phyloP scores from a whole-genome alignment of 2,329 filamentous ascomycete genomes.

The Zymoseptoria pseudotritici region DNA sequence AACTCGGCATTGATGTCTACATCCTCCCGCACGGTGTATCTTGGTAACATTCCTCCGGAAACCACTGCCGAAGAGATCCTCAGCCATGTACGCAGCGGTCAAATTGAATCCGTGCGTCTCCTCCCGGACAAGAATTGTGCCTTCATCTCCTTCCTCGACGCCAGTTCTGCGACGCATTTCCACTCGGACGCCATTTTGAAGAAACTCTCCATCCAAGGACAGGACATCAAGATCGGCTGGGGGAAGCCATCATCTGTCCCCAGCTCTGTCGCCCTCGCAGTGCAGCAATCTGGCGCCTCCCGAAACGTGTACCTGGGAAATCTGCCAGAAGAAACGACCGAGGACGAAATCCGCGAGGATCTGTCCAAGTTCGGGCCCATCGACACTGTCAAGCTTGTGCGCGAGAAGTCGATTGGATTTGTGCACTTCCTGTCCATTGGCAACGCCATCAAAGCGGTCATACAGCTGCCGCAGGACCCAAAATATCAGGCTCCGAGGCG shows the following conservation, averaged over 20 bases:
- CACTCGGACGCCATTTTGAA: conserved; percentile 99
- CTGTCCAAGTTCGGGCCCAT: conserved; percentile 93
- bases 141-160: conserved; percentile 97
- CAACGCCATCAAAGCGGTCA: conserved; percentile 96
- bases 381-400: conserved; percentile 94
- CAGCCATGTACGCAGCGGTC: conserved; percentile 89
- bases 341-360: conserved; percentile 90
- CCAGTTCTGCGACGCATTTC: conserved; percentile 96
- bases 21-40: conserved; percentile 91
- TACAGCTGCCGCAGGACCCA: conserved; percentile 87
- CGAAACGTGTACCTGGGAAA: conserved; percentile 96
- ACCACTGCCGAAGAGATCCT: conserved; percentile 95
- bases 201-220: conserved; percentile 95
- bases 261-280: conserved; percentile 91
- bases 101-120: conserved; percentile 97
- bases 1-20: conserved; percentile 75
- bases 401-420: conserved; percentile 96
- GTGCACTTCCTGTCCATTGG: conserved; percentile 96
- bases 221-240: conserved; percentile 99
- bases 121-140: conserved; percentile 99
- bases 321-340: conserved; percentile 77
- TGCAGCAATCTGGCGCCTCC: conserved; percentile 94
- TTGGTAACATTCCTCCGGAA: conserved; percentile 97
- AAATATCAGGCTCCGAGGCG: conserved; percentile 95
- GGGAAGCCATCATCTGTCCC: conserved; percentile 97